Conservation (phyloP, 352 stramenopile species). For the Phytophthora agathidicida region DNA sequence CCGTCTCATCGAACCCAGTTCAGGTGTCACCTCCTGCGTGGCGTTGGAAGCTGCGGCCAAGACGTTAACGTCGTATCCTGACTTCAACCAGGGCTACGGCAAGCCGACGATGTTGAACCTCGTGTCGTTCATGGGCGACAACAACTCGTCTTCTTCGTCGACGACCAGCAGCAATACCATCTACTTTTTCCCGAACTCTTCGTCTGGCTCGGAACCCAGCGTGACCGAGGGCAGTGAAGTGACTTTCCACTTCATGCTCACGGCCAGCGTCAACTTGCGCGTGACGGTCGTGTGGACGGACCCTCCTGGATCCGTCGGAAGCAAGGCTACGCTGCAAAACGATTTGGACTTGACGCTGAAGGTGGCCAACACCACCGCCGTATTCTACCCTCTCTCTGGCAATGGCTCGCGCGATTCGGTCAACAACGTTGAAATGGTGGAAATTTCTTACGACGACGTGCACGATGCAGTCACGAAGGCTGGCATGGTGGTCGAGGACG, state of each 20-base stretch:
- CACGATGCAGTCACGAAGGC: conserved; percentile 35
- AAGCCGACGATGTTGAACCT: conserved; percentile 72
- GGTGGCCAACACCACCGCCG: conserved; percentile 49
- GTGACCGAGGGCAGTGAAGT: conserved; percentile 54
- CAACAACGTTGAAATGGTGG: conserved; percentile 87
- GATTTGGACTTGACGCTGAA: conserved; percentile 71
- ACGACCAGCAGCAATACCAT: conserved; percentile 36
- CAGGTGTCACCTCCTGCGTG: conserved; percentile 60
- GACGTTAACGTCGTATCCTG: conserved; percentile 50
- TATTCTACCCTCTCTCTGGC: conserved; percentile 68
- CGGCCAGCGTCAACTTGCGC: conserved; percentile 55
- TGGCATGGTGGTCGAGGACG: conserved; percentile 38
- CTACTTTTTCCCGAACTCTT: conserved; percentile 64
- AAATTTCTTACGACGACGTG: conserved; percentile 61
- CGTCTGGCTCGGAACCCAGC: conserved; percentile 53
- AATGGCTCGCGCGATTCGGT: conserved; percentile 61
- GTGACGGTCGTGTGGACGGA: conserved; percentile 81
- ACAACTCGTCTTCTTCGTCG: conserved; percentile 13
- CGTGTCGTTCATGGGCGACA: conserved; percentile 45
- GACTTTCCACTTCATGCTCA: conserved; percentile 66
- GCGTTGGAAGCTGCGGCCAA: conserved; percentile 42
- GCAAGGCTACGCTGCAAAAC: conserved; percentile 66
- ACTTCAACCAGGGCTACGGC: conserved; percentile 81
- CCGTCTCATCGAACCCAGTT: conserved; percentile 45
- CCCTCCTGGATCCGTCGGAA: conserved; percentile 57